Percentiles rank a stretch among this genome's conserved stretches.
These are phyloP conservation scores for Mycena polygramma DNA, from an alignment of 768 basidiomycete genomes.

Conservation along the genomic window DNA sequence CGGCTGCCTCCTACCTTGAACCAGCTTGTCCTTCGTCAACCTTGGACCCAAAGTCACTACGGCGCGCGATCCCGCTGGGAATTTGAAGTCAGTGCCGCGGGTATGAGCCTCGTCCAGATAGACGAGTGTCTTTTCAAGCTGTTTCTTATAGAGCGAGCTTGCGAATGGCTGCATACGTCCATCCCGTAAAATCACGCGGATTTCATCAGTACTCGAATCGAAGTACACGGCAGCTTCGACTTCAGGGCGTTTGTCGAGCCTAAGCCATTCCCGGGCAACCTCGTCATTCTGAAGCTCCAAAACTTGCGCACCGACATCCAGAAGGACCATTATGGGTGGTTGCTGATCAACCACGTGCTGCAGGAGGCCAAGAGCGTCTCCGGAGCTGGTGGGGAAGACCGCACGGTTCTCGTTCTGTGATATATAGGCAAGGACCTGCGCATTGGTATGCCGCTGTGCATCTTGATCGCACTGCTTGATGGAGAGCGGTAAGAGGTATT, in stretches of 20 bases:
- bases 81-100: slow-evolving; percentile 65
- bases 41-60: slow-evolving; percentile 65
- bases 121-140: slow-evolving; percentile 54
- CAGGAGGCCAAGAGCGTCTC: slow-evolving; percentile 46
- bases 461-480: slow-evolving; percentile 53
- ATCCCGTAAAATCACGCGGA: slow-evolving; percentile 52
- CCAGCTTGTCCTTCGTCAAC: slow-evolving; percentile 64
- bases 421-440: slow-evolving; percentile 55
- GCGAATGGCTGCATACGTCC: slow-evolving; percentile 49
- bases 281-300: slow-evolving; percentile 61
- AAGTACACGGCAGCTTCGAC: slow-evolving; percentile 60
- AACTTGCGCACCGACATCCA: slow-evolving; percentile 72
- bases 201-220: slow-evolving; percentile 50
- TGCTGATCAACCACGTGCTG: slow-evolving; percentile 48
- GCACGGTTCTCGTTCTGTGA: slow-evolving; percentile 55
- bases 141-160: slow-evolving; percentile 52
- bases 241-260: slow-evolving; percentile 31
- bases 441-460: slow-evolving; percentile 61
- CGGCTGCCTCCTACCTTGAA: slow-evolving; percentile 55
- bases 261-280: slow-evolving; percentile 58
- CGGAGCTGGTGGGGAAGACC: slow-evolving; percentile 43
- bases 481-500: slow-evolving; percentile 52
- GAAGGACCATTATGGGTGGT: slow-evolving; percentile 59
- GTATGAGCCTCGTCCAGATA: slow-evolving; percentile 70
- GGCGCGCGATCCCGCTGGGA: slow-evolving; percentile 57